Base-by-base conservation (phyloP, 768 basidiomycete species). In the Suillus bovinus region DNA sequence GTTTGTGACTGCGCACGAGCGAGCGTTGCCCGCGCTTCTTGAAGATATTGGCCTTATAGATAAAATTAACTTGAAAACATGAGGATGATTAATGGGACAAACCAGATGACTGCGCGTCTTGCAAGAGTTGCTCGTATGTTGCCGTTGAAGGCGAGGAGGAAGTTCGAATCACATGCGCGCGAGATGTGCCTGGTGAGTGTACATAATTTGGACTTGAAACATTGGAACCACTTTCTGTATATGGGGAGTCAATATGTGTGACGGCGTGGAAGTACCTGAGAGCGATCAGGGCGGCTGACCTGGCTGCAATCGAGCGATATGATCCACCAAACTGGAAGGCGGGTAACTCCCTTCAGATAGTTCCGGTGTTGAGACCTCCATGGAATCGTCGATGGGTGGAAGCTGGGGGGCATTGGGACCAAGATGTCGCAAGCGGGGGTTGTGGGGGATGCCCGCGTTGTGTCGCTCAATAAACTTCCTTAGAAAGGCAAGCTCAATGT, bases 381-480 rank as follows among this genome's bases (percentile, higher is more conserved):
- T 75, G 39, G 73, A 67, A 5, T 74, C 74, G 54, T 74, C 74
- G 63, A 76, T 72, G 61, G 70, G 73, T 20, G 74, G 64, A 17
- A 67, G 75, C 49, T 74, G 74, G 7, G 61, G 46, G 56, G 67
- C 70, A 53, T 61, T 64, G 53, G 75, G 70, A 49, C 74, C 74
- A 58, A 74, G 74, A 63, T 86, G 86, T 61, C 91, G 87, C 47
- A 93, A 81, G 44, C 90, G 87, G 58, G 91, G 91, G 69, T 93
- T 92, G 71, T 93, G 91, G 59, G 89, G 84, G 46, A 91, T 84
- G 42, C 86, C 84, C n/a, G 85, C 80, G 8, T 86, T 82, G 70
- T 93, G 90, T 60, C 91, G 82, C 70, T 92, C 91, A 69, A 93
- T 86, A 72, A 93, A 93, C 75, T 89, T 90, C 65, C 89, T 85